Conservation (phyloP, 495 filamentous ascomycete genomes). For the Aspergillus ostianus region DNA sequence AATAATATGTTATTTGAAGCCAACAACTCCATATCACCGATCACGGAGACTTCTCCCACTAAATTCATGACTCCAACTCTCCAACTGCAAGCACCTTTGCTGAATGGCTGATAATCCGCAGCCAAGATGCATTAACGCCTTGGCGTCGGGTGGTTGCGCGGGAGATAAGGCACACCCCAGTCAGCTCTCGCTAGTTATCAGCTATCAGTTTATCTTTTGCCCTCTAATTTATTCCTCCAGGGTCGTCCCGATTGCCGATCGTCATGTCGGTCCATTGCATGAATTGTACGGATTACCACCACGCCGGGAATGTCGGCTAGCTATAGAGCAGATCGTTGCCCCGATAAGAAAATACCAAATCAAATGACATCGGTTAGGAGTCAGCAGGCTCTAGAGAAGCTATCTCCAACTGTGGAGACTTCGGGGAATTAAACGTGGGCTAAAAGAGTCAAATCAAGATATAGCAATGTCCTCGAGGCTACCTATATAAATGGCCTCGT, state of each 20-base stretch:
- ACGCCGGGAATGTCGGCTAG: neutral
- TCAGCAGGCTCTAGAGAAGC: neutral
- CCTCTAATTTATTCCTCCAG: neutral
- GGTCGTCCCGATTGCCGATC: neutral
- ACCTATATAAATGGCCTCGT: neutral
- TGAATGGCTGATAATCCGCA: neutral
- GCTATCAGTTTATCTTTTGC: neutral
- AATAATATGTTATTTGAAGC: neutral
- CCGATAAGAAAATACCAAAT: neutral
- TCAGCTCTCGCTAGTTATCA: neutral
- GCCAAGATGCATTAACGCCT: neutral
- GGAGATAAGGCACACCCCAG: neutral
- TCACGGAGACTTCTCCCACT: neutral
- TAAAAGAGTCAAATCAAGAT: neutral
- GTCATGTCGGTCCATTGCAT: neutral
- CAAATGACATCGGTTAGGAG: neutral
- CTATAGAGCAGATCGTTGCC: neutral
- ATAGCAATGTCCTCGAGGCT: neutral
- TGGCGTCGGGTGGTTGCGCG: constrained; percentile 5
- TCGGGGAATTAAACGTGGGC: neutral
- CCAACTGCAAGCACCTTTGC: neutral
- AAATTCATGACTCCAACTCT: neutral
- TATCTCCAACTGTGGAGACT: neutral
- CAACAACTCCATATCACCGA: neutral
- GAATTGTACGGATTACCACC: neutral